Base-by-base conservation (phyloP, 1,284 basidiomycete species). In the Vanrija humicola region DNA sequence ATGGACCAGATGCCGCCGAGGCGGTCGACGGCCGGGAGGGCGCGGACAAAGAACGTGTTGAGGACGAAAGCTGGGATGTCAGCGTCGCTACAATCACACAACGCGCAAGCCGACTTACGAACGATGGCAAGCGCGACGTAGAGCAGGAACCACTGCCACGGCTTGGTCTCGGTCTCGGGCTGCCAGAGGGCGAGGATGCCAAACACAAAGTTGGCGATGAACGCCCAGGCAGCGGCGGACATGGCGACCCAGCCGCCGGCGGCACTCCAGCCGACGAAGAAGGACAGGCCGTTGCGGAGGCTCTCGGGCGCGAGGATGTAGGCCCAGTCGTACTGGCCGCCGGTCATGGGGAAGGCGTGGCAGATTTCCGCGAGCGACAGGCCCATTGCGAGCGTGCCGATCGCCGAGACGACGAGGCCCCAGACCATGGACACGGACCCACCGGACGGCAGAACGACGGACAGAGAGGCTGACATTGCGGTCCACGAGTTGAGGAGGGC, bases 211-310 rank as follows among this genome's bases (percentile, higher is more conserved):
- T 67, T 54, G 48, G 51, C 49, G 18, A 44, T 53, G 43, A 64
- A 46, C 6, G 56, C 58, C 8, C 38, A 26, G 3, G 51, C 70
- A 2, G 68, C 68, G 3, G 75, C 76, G 6, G 68, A 69, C 6
- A 78, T 58, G 6, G 74, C 68, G 39, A 74, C 65, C 76, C 75
- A 79, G 5, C 76, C 76, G 0, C 74, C 58, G 6, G 21, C 18
- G 2, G 54, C 48, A 43, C 56, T 54, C 58, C 58, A 60, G 2
- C 58, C 58, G 0, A 43, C 42, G 43, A 51, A 54, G 46, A 54
- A 61, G 19, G 55, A 52, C 12, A 61, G 25, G 21, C 50, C 50
- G 21, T 38, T 29, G 26, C 48, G 47, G 18, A 47, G 21, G 14
- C n/a, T 25, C 9, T 26, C 19, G 3, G 55, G 52, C 12, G 55